Conservation (phyloP, 345 rosid genomes). For the Acer negundo region DNA sequence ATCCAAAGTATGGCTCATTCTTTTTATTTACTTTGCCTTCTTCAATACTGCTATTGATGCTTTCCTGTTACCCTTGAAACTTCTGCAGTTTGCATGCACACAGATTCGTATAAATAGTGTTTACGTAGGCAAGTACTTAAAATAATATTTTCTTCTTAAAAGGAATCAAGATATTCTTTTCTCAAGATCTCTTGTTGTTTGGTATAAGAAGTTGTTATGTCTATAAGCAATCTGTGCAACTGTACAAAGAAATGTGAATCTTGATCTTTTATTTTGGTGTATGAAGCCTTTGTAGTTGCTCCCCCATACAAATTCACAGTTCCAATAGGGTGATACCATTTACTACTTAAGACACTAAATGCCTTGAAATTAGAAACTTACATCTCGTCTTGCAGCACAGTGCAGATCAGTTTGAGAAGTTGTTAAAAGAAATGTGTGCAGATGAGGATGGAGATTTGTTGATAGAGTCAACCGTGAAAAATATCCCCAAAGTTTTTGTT, state of each 20-base stretch:
- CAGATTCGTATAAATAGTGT: background rate
- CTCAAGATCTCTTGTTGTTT: background rate
- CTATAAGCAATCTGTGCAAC: background rate
- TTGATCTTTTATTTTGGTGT: slow-evolving; percentile 3
- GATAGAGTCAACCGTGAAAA: slow-evolving; percentile 94
- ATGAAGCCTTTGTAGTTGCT: slow-evolving; percentile 3
- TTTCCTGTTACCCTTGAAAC: slow-evolving; percentile 15
- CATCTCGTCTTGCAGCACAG: slow-evolving; percentile 83
- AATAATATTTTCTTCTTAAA: background rate
- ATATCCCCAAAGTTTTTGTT: slow-evolving; percentile 87
- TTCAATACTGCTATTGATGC: background rate
- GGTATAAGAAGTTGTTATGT: slow-evolving; percentile 7
- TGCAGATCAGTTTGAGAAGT: slow-evolving; percentile 95
- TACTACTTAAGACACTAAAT: slow-evolving; percentile 9
- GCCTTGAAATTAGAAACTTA: slow-evolving; percentile 30
- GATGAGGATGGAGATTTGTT: slow-evolving; percentile 93
- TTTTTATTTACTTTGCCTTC: slow-evolving; percentile 13
- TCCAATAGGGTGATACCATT: slow-evolving; percentile 5
- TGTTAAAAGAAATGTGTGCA: slow-evolving; percentile 97
- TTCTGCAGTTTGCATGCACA: background rate
- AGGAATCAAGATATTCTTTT: slow-evolving; percentile 1
- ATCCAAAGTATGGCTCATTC: slow-evolving; percentile 69
- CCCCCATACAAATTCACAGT: background rate
- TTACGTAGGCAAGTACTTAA: background rate
- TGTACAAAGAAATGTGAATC: background rate